Percentiles rank a stretch among this genome's conserved stretches.
These are phyloP conservation scores for Ilex paraguariensis DNA, from an alignment of 305 asterid species.

Conservation along the genomic window DNA sequence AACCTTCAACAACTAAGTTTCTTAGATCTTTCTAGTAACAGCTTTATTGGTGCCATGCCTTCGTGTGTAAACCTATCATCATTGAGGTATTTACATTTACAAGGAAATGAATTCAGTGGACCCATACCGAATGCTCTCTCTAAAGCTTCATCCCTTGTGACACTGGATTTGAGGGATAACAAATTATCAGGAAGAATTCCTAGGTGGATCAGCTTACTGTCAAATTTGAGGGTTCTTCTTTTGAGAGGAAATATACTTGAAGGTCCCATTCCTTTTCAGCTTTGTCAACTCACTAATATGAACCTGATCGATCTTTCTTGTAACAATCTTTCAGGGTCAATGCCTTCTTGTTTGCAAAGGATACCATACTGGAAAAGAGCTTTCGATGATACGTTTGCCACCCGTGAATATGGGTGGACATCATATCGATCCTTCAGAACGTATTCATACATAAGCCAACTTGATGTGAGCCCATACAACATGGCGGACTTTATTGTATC, in stretches of 20 bases:
- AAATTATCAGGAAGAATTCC: conserved; percentile 7
- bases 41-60: not conserved
- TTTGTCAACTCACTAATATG: conserved; percentile 13
- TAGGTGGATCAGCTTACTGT: conserved; percentile 15
- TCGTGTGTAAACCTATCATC: too few species aligned
- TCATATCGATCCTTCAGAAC: too few species aligned
- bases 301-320: too few species aligned
- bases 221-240: conserved; percentile 11
- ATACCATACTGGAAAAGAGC: conserved; percentile 10
- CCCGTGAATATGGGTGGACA: too few species aligned
- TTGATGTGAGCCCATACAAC: rapidly evolving
- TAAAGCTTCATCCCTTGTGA: not conserved
- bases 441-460: too few species aligned
- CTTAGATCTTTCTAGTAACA: conserved; percentile 20
- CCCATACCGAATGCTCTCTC: conserved; percentile 8
- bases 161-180: too few species aligned
- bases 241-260: not conserved
- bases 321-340: conserved; percentile 3
- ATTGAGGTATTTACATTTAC: too few species aligned
- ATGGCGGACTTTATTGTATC: too few species aligned
- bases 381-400: not conserved
- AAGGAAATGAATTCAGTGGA: conserved; percentile 17
- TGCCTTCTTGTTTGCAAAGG: conserved; percentile 22
- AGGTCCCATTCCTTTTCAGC: conserved; percentile 15
- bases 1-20: not conserved